Evolutionary conservation across 106 monocot genomes (phyloP), one percentile per base, ranked within the genome.

Genomic region (Allium cepa): DNA sequence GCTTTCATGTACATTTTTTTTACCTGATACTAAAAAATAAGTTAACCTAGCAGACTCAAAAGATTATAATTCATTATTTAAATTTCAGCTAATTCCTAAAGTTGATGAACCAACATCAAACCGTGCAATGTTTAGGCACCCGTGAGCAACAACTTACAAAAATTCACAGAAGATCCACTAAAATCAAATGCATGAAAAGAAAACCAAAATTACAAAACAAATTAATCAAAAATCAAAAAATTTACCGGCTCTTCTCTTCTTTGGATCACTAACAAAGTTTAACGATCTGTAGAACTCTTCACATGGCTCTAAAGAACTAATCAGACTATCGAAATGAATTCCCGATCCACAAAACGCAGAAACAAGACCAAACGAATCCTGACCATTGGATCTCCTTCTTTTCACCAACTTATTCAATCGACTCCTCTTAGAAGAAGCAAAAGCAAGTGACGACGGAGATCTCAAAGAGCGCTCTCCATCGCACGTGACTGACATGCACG

Each of bases 401-500:
- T n/a, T 67, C 12, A 52, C 8, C 67, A 17, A 11, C n/a, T 59
- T 59, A 9, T 10, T 59, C 36, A 13, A 55, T 8, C 59, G 9
- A 10, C 59, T 59, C 18, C 18, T 59, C 59, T 59, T 18, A 9
- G 18, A 10, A 9, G 9, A 5, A 8, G 9, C 9, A 22, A 9
- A 10, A 17, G 59, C n/a, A 17, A 15, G 14, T 22, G 47, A 17
- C 46, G 68, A 50, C 69, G 69, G 48, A 46, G 69, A 62, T 59
- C 73, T 57, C 65, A 49, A 13, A 15, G 17, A 48, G 9, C 75
- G 60, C 27, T 68, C 68, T 16, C 62, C 61, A 15, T 69, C 61
- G 67, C 68, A 69, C 67, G 67, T 53, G 50, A n/a, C 50, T 17
- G 75, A 75, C 68, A 75, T 68, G 59, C 75, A 75, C 7, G 75